Evolutionary conservation across 2,329 filamentous ascomycete genomes (phyloP), one percentile per base, ranked within the genome.

Genomic region (Cryphonectria carpinicola): DNA sequence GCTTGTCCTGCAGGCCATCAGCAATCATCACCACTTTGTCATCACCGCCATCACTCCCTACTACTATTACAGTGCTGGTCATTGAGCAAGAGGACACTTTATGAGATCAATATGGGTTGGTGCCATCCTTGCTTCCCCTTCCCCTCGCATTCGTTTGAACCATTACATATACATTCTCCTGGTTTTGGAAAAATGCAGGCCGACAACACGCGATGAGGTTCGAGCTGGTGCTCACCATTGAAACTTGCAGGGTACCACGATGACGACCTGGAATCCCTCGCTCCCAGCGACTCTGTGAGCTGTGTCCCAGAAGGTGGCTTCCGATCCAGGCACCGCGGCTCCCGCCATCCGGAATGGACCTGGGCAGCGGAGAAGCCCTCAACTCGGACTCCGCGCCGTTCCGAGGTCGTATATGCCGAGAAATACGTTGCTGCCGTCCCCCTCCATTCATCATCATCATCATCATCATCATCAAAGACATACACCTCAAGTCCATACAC

Each of bases 241-340:
- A 37, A 10, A 11, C 10, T 39, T 13, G 8, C 43, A 65, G 63
- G 63, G 25, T 65, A 65, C 17, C 28, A 49, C n/a, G 63, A 65
- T 28, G 63, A 65, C 7, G 63, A 65, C 28, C 43, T 65, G 63
- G 63, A 65, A 22, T 65, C 63, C 14, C 63, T 65, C n/a, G 63
- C 63, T 32, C 63, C 63, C 63, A 65, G 63, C 63, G 63, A 65
- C 63, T 65, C 63, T 3, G 25, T 65, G 13, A 65, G 63, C 63
- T 65, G 63, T 32, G 63, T 65, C 41, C 41, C 63, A 37, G 63
- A 65, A 14, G 63, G 63, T 13, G 63, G 63, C 63, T 65, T 65
- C 43, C 49, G 41, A n/a, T 65, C 63, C 63, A 46, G 19, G 25
- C 41, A 11, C 41, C 63, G 63, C 17, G 17, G 25, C 17, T 2